Conservation (phyloP, 2,329 filamentous ascomycete species). For the Aspergillus spinulosporus region DNA sequence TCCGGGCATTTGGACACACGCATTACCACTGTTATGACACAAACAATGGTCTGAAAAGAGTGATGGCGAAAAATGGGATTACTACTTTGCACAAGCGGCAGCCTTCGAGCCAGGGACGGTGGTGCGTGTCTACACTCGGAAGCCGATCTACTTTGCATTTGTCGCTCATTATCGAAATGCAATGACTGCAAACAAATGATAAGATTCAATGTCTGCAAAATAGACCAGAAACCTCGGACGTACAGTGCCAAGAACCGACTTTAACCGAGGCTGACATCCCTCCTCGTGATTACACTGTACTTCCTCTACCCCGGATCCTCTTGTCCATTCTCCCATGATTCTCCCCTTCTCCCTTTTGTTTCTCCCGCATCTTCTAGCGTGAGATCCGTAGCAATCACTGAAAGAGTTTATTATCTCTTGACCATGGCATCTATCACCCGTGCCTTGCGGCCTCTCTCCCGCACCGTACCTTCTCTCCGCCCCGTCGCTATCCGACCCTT, state of each 20-base stretch:
- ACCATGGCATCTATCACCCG: constrained; percentile 53
- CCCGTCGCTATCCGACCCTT: constrained; percentile 41
- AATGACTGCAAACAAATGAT: not conserved
- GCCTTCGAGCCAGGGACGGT: constrained; percentile 38
- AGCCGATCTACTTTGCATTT: not conserved
- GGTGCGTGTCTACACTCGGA: constrained; percentile 16
- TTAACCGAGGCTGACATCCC: constrained; percentile 18
- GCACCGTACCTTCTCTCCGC: constrained; percentile 40
- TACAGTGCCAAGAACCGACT: constrained; percentile 3
- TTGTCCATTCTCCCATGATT: not conserved
- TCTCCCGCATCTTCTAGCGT: not conserved
- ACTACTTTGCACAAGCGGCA: constrained; percentile 41
- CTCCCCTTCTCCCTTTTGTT: not conserved
- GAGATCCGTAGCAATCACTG: too few species aligned
- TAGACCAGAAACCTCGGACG: not conserved
- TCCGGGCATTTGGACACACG: constrained; percentile 54
- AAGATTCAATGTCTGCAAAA: not conserved
- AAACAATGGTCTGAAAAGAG: constrained; percentile 32
- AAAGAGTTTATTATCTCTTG: constrained; percentile 7
- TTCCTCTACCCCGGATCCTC: constrained; percentile 3
- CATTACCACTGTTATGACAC: too few species aligned
- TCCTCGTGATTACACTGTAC: constrained; percentile 9
- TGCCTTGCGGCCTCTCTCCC: constrained; percentile 48
- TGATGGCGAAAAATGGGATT: constrained; percentile 44
- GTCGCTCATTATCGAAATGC: not conserved